These are phyloP conservation scores for Crinitomyces ghanaensis DNA, from an alignment of 805 yeast species.

Conservation along the genomic window DNA sequence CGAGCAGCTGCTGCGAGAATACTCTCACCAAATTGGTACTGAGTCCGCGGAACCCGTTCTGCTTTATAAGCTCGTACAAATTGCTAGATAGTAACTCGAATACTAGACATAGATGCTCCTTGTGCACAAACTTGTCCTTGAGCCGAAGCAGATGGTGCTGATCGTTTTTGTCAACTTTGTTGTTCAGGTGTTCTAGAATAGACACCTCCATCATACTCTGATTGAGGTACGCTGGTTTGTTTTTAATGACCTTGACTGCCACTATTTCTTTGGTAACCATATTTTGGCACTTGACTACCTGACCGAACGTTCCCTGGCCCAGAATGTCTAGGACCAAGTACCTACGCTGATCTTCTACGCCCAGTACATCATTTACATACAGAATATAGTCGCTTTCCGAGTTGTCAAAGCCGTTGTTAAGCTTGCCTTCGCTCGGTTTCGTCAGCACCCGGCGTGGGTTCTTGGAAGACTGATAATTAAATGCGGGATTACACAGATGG, in stretches of 20 bases:
- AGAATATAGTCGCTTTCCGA: slow-evolving; percentile 82
- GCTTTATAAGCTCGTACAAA: slow-evolving; percentile 80
- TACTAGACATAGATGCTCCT: slow-evolving; percentile 84
- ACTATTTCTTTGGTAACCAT: slow-evolving; percentile 71
- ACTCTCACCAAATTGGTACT: slow-evolving; percentile 66
- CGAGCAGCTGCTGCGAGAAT: slow-evolving; percentile 71
- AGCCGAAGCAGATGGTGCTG: slow-evolving; percentile 66
- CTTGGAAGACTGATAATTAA: slow-evolving; percentile 68
- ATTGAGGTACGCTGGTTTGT: slow-evolving; percentile 80
- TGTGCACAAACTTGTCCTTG: slow-evolving; percentile 82
- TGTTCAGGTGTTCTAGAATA: slow-evolving; percentile 69
- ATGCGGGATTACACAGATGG: slow-evolving; percentile 72
- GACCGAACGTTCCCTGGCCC: slow-evolving; percentile 98
- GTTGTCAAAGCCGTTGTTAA: slow-evolving; percentile 78
- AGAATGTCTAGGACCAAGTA: slow-evolving; percentile 81
- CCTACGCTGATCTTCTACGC: slow-evolving; percentile 62
- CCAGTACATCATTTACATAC: slow-evolving; percentile 88
- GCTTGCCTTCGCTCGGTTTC: slow-evolving; percentile 76
- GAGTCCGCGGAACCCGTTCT: slow-evolving; percentile 87
- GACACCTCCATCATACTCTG: slow-evolving; percentile 88
- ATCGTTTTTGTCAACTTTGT: slow-evolving; percentile 55
- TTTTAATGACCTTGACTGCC: slow-evolving; percentile 90
- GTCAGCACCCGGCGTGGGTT: slow-evolving; percentile 90
- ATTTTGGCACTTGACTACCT: slow-evolving; percentile 88
- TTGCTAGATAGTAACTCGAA: slow-evolving; percentile 84